Conservation (phyloP, 2,329 filamentous ascomycete genomes). For the Leptoxyphium fumago region DNA sequence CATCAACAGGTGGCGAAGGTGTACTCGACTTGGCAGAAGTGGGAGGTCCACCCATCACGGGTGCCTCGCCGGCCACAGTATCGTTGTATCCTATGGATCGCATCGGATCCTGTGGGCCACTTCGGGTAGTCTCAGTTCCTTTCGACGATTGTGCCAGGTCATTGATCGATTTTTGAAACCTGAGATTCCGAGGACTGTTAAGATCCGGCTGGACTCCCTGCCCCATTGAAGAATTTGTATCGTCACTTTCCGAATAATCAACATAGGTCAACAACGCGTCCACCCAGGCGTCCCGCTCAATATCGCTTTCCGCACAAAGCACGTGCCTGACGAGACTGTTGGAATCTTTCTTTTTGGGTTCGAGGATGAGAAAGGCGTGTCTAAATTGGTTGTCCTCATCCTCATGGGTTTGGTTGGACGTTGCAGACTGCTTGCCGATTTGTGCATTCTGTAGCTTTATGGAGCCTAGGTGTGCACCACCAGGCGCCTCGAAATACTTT, state of each 20-base stretch:
- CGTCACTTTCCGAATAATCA: conserved; percentile 51
- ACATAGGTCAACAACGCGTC: conserved; percentile 81
- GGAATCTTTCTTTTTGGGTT: conserved; percentile 93
- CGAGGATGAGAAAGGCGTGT: conserved; percentile 86
- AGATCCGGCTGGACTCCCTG: conserved; percentile 14
- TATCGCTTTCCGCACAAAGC: conserved; percentile 85
- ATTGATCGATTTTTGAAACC: conserved; percentile 23
- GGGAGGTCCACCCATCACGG: conserved; percentile 30
- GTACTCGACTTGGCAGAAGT: conserved; percentile 10
- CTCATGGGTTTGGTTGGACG: conserved; percentile 41
- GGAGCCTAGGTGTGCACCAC: conserved; percentile 77
- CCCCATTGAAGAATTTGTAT: conserved; percentile 19
- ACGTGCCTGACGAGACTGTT: conserved; percentile 81
- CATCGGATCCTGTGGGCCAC: conserved; percentile 10
- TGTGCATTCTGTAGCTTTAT: conserved; percentile 86
- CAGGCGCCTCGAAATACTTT: conserved; percentile 83
- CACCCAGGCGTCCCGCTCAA: conserved; percentile 87
- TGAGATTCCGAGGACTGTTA: conserved; percentile 15
- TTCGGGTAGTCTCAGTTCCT: conserved; percentile 2
- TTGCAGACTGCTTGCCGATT: conserved; percentile 77
- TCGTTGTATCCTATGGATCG: conserved; percentile 39
- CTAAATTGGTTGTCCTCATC: conserved; percentile 88
- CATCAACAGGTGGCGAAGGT: conserved; percentile 21
- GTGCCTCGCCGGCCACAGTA: conserved; percentile 42
- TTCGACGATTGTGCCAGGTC: conserved; percentile 15